These are phyloP conservation scores for Phialemoniopsis sp. DNA, from an alignment of 2,329 filamentous ascomycete genomes.

Conservation along the genomic window DNA sequence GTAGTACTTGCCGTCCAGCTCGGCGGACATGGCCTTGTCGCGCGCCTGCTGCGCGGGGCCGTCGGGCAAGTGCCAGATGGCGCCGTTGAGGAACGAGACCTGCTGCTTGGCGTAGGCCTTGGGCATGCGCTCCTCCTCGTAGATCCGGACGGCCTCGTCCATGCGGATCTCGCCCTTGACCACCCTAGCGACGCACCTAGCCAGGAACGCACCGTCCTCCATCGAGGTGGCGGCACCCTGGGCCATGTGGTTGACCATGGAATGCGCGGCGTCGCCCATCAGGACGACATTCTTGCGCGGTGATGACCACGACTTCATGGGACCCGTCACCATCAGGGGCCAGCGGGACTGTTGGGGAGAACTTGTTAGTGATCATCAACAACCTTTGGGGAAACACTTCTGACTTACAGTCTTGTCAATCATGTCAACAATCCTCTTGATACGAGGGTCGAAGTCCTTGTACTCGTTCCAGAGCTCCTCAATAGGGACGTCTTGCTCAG, in stretches of 20 bases:
- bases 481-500: slow-evolving; percentile 30
- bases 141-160: slow-evolving; percentile 13
- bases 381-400: slow-evolving; percentile 6
- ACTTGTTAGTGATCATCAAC: background rate
- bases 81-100: slow-evolving; percentile 8
- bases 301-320: slow-evolving; percentile 33
- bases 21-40: slow-evolving; percentile 15
- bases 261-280: slow-evolving; percentile 34
- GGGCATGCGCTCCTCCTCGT: slow-evolving; percentile 7
- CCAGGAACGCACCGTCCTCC: slow-evolving; percentile 37
- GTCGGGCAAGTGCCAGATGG: slow-evolving; percentile 11
- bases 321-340: slow-evolving; percentile 37
- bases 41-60: slow-evolving; percentile 8
- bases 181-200: slow-evolving; percentile 26
- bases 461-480: slow-evolving; percentile 35
- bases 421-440: slow-evolving; percentile 34
- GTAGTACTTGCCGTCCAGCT: slow-evolving; percentile 25
- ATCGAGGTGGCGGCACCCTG: slow-evolving; percentile 38
- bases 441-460: slow-evolving; percentile 37
- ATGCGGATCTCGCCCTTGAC: slow-evolving; percentile 24
- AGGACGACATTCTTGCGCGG: slow-evolving; percentile 33
- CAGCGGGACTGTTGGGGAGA: slow-evolving; percentile 19
- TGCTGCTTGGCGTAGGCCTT: slow-evolving; percentile 8
- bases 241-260: slow-evolving; percentile 37
- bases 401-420: slow-evolving; percentile 18